Base-by-base conservation (phyloP, 2,329 filamentous ascomycete species). In the Arthrinium puccinioides region DNA sequence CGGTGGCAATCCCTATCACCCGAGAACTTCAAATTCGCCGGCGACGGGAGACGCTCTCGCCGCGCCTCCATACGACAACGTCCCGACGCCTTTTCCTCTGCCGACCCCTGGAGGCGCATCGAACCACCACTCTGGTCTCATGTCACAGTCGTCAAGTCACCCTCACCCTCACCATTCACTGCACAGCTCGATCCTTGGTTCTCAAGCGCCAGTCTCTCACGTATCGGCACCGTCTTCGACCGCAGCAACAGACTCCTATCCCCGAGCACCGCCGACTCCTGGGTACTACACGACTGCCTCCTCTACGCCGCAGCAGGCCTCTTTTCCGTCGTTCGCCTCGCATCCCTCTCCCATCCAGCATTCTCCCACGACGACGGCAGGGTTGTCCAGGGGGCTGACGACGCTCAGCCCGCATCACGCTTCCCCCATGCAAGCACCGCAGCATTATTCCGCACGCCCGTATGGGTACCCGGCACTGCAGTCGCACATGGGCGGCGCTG, bases 1-100 rank as follows among this genome's bases (percentile, higher is more conserved):
- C 44, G 41, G 52, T 48, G 43, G 56, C 52, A 44, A 48, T 48
- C 36, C 48, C 43, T 73, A 69, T 46, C 62, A 70, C 45, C 62
- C 67, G 45, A 69, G 76, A 47, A 68, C 65, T 47, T 65, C 72
- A 28, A 70, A 72, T 47, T 78, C 79, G 35, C 81, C 83, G 11
- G 57, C 65, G 9, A 70, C 74, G 7, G 66, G 69, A 20, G 69
- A 87, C 53, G 71, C 70, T 33, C 66, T 89, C 38, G 74, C 83
- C 42, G 69, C 76, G 38, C 77, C 82, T 42, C 72, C 81, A 6
- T 87, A 82, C 60, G 81, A 84, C 45, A 67, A 77, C 44, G 77
- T 79, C 46, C 70, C 82, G 42, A 74, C 79, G 30, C 69, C 79
- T 23, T 87, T 82, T 55, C 71, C 79, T 42, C 72, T 74, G 46